Evolutionary conservation across 2,329 filamentous ascomycete genomes (phyloP), one percentile per base, ranked within the genome.

Genomic region (Fusarium sp.): DNA sequence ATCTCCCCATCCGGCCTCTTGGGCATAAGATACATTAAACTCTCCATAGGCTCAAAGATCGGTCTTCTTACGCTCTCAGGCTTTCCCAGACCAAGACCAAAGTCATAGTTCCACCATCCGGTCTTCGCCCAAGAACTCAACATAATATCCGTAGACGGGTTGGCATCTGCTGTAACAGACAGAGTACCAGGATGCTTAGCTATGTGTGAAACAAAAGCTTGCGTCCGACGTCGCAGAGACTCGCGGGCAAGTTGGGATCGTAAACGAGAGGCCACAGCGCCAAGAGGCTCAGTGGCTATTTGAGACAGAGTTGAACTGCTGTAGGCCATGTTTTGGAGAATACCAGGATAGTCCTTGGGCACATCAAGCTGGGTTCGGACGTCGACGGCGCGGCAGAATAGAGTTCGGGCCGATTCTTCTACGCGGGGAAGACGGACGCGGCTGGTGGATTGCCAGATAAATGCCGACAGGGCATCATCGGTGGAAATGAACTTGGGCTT

Each of bases 101-200:
- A 88, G 46, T 87, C 83, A 8, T 84, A 75, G 0, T 80, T 75
- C 65, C 84, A 85, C 18, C 77, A 79, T 6, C 81, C 75, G 5
- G 85, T 73, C 54, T 85, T 84, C 1, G 82, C 81, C 87, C 86
- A 89, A 1, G 86, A 88, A 61, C 84, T 88, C 8, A 89, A 64
- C 79, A 84, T 83, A 5, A 88, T 75, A 41, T 87, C 85, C 0
- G 72, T 74, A 0, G 80, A 74, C 0, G 78, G 67, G 30, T 84
- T 78, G 4, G 84, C 56, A 6, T 69, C 34, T 3, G 34, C 34
- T n/a, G 34, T 38, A 4, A 38, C 34, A n/a, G 34, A 38, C 34
- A 38, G 10, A 4, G 18, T 18, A n/a, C 34, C 34, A 4, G 34
- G 34, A 18, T 38, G 18, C 6, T 38, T 38, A 10, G 34, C 34